Evolutionary conservation across 805 yeast species (phyloP), one percentile per base, ranked within the genome.

Genomic region (Wickerhamomyces bovis): DNA sequence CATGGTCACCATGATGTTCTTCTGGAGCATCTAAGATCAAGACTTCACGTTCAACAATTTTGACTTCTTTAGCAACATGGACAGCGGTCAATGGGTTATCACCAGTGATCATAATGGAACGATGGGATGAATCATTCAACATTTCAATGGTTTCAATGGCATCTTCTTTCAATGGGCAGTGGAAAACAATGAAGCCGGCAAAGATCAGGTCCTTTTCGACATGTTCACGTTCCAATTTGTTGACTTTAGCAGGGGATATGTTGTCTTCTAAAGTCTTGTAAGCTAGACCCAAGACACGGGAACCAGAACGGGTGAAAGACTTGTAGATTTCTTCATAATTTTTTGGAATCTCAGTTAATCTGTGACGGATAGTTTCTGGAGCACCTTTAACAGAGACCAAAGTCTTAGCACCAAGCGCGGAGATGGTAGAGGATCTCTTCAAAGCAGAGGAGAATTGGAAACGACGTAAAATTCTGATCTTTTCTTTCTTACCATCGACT

Each of bases 41-140:
- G 35, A 86, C 87, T 44, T 85, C 89, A 56, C 89, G 82, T 43
- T 85, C 85, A 49, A 89, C 84, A 61, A 94, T 94, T 18, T 74
- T 84, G 49, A 94, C 98, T 67, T 89, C 96, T 57, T 83, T 82
- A 20, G 98, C 98, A 57, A 94, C 99, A 64, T 92, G 97, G 51
- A 94, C 94, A 28, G 99, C 99, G 55, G 99, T 94, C 62, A 94
- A 78, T 36, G 99, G 97, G 67, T 92, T 94, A 69, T 94, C 99
- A 75, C 99, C 99, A 42, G 99, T 94, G 57, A 94, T 94, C 99
- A 94, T 94, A 39, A 94, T 81, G 64, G 89, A 87, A 64, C 99
- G 89, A 66, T 94, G 99, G 45, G 92, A 81, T 1, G 97, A 89
- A 62, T 89, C 95, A 67, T 89, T 92, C 67, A 94, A 76, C 97